Base-by-base conservation (phyloP, 1,139 yeast species). In the Pneumocystis canis region DNA sequence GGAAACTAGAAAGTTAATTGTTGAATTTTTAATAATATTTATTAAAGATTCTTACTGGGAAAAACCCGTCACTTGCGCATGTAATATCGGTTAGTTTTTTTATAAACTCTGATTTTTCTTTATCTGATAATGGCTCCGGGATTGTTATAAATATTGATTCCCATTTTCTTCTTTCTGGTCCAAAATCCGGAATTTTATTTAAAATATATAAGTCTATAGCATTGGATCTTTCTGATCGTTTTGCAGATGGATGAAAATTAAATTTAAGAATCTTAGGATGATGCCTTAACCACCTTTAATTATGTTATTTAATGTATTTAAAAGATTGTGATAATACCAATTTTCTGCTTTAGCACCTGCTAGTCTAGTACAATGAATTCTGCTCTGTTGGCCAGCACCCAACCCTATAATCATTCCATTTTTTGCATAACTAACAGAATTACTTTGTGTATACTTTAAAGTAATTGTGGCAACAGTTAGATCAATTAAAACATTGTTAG, bases 271-370 rank as follows among this genome's bases (percentile, higher is more conserved):
- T 98, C 74, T 80, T 83, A 70, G 97, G 97, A 76, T 92, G 97
- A 77, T 92, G 97, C 80, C 98, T 87, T 73, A 92, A 82, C 98
- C 98, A 92, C 47, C 47, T 59, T 59, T 32, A 11, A 32, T 18
- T 58, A 32, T 32, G 57, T 37, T 32, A 35, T 33, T 58, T 33
- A 59, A 25, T 6, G 30, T 47, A 41, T 41, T 39, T 41, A 25
- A 47, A 47, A 9, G 9, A 28, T 59, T 53, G 25, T 11, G n/a
- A 37, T 33, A 41, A 59, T 32, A 59, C 97, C 97, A 92, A 82
- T 89, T 89, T 77, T 92, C 97, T 68, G 97, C 97, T 81, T 92
- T 92, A 73, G 92, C 98, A 74, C 98, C 98, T 62, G 98, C 98
- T 71, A 92, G 82, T 79, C 98, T 85, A 64, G 98, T 92, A 80